Evolutionary conservation across 306 rosid genomes (phyloP).

Genomic region (Phaseolus lunatus): DNA sequence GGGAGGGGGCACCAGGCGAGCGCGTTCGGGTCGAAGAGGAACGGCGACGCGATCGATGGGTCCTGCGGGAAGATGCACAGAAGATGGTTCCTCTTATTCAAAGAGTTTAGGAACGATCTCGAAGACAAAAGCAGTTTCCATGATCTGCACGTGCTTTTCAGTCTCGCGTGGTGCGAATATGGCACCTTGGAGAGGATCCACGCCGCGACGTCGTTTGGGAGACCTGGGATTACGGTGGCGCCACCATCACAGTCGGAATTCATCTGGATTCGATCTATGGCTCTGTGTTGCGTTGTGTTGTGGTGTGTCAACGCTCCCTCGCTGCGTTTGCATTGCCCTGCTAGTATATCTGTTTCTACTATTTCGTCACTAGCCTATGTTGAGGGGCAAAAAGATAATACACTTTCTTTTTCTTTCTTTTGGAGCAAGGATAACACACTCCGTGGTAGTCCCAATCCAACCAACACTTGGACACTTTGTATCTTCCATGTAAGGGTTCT

Average conservation of each 20-base stretch:
- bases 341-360: neutral
- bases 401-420: too few species aligned
- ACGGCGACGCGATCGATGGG: conserved; percentile 70
- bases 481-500: too few species aligned
- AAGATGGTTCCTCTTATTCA: conserved; percentile 53
- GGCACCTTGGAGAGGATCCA: conserved; percentile 66
- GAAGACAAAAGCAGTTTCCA: conserved; percentile 76
- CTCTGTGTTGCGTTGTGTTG: neutral
- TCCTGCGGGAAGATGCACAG: conserved; percentile 84
- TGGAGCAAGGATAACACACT: neutral
- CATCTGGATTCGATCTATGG: neutral
- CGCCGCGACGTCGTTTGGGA: conserved; percentile 75
- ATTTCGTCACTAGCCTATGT: neutral
- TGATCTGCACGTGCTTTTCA: conserved; percentile 70
- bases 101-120: conserved; percentile 53
- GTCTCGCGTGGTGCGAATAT: conserved; percentile 66
- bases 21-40: conserved; percentile 68
- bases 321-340: neutral
- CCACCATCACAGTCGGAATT: conserved; percentile 8
- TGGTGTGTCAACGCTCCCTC: neutral
- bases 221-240: conserved; percentile 63
- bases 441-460: too few species aligned
- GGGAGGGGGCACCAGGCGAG: conserved; percentile 88
- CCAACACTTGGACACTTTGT: too few species aligned
- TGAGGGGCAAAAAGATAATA: too few species aligned